A percentile compares a stretch with the other conserved stretches of the same genome.
phyloP scores from a whole-genome alignment of 1,284 basidiomycete species.

The Moniliophthora roreri region DNA sequence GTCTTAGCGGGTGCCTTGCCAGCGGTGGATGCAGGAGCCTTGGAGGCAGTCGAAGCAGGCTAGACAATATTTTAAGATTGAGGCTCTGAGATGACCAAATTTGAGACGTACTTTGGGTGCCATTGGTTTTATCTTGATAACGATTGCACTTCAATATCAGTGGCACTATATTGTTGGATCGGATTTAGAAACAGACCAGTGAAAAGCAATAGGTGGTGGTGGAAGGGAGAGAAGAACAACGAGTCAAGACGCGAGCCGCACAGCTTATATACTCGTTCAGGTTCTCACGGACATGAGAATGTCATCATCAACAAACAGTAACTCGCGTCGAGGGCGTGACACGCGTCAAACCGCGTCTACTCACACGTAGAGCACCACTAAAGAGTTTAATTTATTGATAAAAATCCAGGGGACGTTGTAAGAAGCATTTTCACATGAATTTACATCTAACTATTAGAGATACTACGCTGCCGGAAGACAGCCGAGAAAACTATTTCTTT shows the following conservation, averaged over 20 bases:
- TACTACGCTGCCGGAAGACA: not conserved
- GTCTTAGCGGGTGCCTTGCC: conserved; percentile 76
- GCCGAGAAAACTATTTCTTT: conserved; percentile 28
- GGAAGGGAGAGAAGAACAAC: not conserved
- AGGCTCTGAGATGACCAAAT: not conserved
- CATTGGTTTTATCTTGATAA: conserved; percentile 3
- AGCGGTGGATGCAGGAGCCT: conserved; percentile 73
- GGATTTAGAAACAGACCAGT: no score
- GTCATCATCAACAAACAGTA: conserved; percentile 1
- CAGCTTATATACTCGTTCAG: not conserved
- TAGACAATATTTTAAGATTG: not conserved
- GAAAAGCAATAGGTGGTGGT: no score
- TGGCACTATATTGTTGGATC: no score
- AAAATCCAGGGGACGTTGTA: no score
- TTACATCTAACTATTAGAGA: not conserved
- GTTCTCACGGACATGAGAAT: not conserved
- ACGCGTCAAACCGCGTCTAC: conserved; percentile 2
- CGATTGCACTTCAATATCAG: no score
- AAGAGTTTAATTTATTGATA: no score
- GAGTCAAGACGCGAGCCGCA: not conserved
- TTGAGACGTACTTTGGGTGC: conserved; percentile 12
- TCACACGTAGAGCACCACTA: no score
- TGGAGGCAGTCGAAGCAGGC: conserved; percentile 75
- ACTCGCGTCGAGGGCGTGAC: not conserved
- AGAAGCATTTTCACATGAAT: no score